These are phyloP conservation scores for Oxyria digyna DNA, from an alignment of 148 eudicot species.

Conservation along the genomic window DNA sequence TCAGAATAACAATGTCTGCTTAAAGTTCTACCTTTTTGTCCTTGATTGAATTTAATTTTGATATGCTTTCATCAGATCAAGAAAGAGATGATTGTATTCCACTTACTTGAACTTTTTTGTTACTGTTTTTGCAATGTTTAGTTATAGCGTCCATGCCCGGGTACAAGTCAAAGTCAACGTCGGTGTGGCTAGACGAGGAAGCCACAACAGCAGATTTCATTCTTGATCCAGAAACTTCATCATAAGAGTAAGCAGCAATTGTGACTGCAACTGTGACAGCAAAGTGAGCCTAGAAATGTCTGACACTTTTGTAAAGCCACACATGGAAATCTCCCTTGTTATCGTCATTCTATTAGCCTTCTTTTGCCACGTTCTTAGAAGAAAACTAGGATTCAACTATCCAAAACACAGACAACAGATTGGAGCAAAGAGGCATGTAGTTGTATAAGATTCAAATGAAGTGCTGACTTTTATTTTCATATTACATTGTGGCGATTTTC, in stretches of 20 bases:
- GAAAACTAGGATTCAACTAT: slow-evolving; percentile 30
- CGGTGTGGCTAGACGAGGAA: slow-evolving; percentile 41
- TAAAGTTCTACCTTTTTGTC: too few relatives aligned
- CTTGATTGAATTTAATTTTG: too few relatives aligned
- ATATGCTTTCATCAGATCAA: too few relatives aligned
- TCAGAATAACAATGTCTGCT: too few relatives aligned
- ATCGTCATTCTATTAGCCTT: slow-evolving; percentile 31
- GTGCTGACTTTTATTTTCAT: background rate
- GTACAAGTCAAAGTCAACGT: slow-evolving; percentile 58
- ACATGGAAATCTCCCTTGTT: slow-evolving; percentile 34
- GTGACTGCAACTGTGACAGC: slow-evolving; percentile 21
- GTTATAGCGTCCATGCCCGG: slow-evolving; percentile 78
- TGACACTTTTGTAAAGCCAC: slow-evolving; percentile 34
- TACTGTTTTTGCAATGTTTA: slow-evolving; percentile 18
- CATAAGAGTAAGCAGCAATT: slow-evolving; percentile 12
- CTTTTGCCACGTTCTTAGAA: slow-evolving; percentile 53
- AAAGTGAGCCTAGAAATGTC: slow-evolving; percentile 29
- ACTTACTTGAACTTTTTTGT: too few relatives aligned
- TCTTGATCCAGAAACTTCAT: slow-evolving; percentile 42
- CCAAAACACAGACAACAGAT: slow-evolving; percentile 37
- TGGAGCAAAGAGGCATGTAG: slow-evolving; percentile 27
- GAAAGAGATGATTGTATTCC: too few relatives aligned
- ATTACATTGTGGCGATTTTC: slow-evolving; percentile 14
- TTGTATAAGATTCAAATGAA: slow-evolving; percentile 19
- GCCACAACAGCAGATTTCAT: slow-evolving; percentile 63